Evolutionary conservation across 176 grass and related monocot genomes (phyloP).

Genomic region (Rhynchospora breviuscula): DNA sequence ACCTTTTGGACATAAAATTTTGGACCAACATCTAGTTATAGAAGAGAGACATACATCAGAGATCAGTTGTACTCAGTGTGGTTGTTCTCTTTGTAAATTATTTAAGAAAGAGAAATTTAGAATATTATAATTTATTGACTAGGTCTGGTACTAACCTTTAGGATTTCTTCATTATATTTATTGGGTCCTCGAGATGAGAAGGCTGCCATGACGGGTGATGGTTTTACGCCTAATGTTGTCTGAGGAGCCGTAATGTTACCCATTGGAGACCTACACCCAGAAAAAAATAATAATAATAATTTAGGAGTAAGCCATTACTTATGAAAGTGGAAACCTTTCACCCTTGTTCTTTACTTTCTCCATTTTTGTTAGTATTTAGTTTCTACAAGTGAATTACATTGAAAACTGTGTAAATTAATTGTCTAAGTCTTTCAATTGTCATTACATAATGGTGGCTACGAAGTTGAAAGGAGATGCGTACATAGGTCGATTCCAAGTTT

Average conservation of each 20-base stretch:
- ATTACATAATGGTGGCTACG: too few species aligned
- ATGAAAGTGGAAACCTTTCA: background rate
- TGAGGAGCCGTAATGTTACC: slow-evolving; percentile 48
- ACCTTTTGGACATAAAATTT: too few species aligned
- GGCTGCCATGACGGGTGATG: slow-evolving; percentile 81
- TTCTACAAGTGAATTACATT: too few species aligned
- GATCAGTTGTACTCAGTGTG: too few species aligned
- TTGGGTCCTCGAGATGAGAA: slow-evolving; percentile 88
- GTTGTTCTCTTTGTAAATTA: too few species aligned
- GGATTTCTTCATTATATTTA: slow-evolving; percentile 61
- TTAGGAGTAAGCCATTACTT: background rate
- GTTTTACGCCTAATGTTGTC: slow-evolving; percentile 56
- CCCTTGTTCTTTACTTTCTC: too few species aligned
- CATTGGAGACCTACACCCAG: slow-evolving; percentile 26
- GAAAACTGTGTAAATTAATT: too few species aligned
- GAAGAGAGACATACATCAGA: background rate
- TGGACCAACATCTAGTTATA: too few species aligned
- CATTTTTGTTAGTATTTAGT: too few species aligned
- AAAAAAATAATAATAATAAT: background rate
- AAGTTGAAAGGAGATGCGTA: too few species aligned
- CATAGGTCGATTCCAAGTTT: too few species aligned
- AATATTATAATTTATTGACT: background rate
- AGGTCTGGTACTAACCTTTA: slow-evolving; percentile 46
- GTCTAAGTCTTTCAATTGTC: too few species aligned
- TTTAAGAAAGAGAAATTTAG: background rate